Percentiles rank a stretch among this genome's conserved stretches.
These are phyloP conservation scores for Apiospora saccharicola DNA, from an alignment of 2,329 filamentous ascomycete species.

Conservation along the genomic window DNA sequence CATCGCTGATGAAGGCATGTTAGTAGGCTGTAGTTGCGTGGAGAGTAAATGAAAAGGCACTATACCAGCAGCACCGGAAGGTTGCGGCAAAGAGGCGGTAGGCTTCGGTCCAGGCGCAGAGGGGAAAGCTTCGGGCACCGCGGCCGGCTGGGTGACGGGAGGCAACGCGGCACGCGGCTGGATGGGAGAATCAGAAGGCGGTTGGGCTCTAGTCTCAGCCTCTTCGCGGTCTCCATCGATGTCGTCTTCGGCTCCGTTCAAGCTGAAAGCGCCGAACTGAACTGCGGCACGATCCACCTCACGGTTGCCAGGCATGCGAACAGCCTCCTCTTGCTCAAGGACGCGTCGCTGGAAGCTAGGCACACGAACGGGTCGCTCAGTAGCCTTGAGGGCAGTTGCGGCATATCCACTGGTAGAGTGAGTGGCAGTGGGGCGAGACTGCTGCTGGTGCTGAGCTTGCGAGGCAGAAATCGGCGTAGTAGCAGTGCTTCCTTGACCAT, in stretches of 20 bases:
- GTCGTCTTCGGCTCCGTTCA: slow-evolving; percentile 85
- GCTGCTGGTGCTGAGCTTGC: slow-evolving; percentile 64
- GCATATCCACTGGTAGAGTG: slow-evolving; percentile 69
- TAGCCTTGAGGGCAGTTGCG: slow-evolving; percentile 83
- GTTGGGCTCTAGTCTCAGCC: slow-evolving; percentile 91
- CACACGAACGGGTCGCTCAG: slow-evolving; percentile 69
- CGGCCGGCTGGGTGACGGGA: slow-evolving; percentile 65
- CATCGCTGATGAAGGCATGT: slow-evolving; percentile 38
- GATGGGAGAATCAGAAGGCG: slow-evolving; percentile 90
- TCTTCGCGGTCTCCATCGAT: slow-evolving; percentile 96
- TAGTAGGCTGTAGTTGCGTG: slow-evolving; percentile 30
- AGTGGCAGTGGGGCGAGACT: slow-evolving; percentile 60
- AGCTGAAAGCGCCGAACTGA: slow-evolving; percentile 93
- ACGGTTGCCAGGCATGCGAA: slow-evolving; percentile 97
- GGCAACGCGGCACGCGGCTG: slow-evolving; percentile 88
- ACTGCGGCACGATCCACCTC: slow-evolving; percentile 92
- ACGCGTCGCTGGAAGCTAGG: slow-evolving; percentile 86
- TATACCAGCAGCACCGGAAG: slow-evolving; percentile 43
- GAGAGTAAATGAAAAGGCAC: slow-evolving; percentile 27
- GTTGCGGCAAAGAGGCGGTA: slow-evolving; percentile 52
- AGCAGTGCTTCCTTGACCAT: slow-evolving; percentile 62
- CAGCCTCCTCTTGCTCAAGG: slow-evolving; percentile 94
- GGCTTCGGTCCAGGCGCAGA: slow-evolving; percentile 58
- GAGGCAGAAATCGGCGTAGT: slow-evolving; percentile 71
- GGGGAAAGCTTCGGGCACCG: slow-evolving; percentile 62